Evolutionary conservation across 2,329 filamentous ascomycete species (phyloP).

Genomic region (Colletotrichum sp.): DNA sequence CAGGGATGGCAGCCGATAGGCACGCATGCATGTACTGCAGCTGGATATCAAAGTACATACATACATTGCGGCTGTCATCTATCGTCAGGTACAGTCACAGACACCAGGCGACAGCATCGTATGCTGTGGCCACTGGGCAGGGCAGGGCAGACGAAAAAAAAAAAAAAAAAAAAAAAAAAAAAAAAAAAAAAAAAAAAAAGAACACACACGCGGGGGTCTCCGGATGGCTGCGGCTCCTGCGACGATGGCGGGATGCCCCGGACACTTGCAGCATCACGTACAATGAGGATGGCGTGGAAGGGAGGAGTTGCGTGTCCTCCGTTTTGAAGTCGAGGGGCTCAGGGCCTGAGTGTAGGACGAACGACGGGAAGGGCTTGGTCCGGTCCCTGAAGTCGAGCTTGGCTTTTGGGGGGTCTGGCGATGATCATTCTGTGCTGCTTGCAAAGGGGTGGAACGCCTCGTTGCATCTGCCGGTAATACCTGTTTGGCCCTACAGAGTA

Average conservation of each 20-base stretch:
- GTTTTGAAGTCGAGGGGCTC: slow-evolving; percentile 6
- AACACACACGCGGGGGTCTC: neutral
- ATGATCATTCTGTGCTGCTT: neutral
- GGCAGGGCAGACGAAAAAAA: too few species aligned
- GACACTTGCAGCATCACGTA: slow-evolving; percentile 3
- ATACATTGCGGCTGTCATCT: neutral
- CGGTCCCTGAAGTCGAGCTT: neutral
- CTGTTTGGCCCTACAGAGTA: neutral
- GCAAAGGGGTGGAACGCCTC: neutral
- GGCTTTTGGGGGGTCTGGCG: neutral
- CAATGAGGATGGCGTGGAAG: slow-evolving; percentile 2
- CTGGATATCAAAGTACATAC: neutral
- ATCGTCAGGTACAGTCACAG: neutral
- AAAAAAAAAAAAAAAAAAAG: too few species aligned
- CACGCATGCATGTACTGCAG: neutral
- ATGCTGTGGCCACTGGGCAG: neutral
- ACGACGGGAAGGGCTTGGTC: slow-evolving; percentile 2
- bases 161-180: too few species aligned
- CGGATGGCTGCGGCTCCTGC: neutral
- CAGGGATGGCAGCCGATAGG: neutral
- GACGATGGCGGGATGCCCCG: neutral
- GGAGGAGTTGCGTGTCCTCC: slow-evolving; percentile 3
- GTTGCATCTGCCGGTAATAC: neutral
- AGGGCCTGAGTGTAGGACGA: neutral
- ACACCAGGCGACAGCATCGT: neutral